These are phyloP conservation scores for Aspergillus sp. DNA, from an alignment of 2,329 filamentous ascomycete genomes.

Conservation along the genomic window DNA sequence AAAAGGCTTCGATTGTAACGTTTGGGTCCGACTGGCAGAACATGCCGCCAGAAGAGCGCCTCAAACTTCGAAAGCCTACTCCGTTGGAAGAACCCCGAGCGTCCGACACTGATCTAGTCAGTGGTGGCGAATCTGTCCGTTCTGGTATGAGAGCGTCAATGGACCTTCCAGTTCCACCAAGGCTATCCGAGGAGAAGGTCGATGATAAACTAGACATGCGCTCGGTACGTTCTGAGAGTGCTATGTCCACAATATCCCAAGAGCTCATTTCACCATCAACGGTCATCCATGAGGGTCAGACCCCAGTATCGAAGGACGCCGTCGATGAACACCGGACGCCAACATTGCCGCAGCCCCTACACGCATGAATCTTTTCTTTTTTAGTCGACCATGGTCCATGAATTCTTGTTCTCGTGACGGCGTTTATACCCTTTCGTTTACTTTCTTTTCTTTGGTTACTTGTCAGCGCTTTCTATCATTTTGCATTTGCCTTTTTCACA, in stretches of 20 bases:
- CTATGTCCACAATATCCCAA: slow-evolving; percentile 9
- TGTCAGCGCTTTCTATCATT: slow-evolving; percentile 2
- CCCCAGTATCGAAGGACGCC: slow-evolving; percentile 2
- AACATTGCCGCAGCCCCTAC: slow-evolving; percentile 25
- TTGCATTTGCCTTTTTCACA: neutral
- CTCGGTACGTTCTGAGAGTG: slow-evolving; percentile 7
- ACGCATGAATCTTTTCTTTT: slow-evolving; percentile 22
- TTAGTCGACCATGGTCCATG: slow-evolving; percentile 3
- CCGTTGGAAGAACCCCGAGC: slow-evolving; percentile 38
- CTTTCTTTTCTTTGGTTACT: slow-evolving; percentile 14
- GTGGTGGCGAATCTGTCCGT: slow-evolving; percentile 28
- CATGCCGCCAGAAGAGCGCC: slow-evolving; percentile 70
- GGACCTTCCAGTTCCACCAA: slow-evolving; percentile 22
- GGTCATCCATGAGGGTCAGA: slow-evolving; percentile 8
- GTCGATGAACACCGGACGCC: slow-evolving; percentile 19
- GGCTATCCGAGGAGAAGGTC: slow-evolving; percentile 37
- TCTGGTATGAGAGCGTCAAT: slow-evolving; percentile 1
- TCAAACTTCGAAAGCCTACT: slow-evolving; percentile 60
- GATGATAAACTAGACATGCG: slow-evolving; percentile 5
- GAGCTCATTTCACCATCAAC: slow-evolving; percentile 1
- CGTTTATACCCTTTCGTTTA: slow-evolving; percentile 12
- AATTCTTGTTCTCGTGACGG: slow-evolving; percentile 11
- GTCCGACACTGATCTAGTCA: slow-evolving; percentile 32
- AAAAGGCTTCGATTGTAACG: slow-evolving; percentile 96
- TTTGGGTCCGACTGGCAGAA: slow-evolving; percentile 89